Percentiles rank a stretch among this genome's conserved stretches.
Conservation (phyloP, 805 yeast genomes). For the Suhomyces xylopsoci region DNA sequence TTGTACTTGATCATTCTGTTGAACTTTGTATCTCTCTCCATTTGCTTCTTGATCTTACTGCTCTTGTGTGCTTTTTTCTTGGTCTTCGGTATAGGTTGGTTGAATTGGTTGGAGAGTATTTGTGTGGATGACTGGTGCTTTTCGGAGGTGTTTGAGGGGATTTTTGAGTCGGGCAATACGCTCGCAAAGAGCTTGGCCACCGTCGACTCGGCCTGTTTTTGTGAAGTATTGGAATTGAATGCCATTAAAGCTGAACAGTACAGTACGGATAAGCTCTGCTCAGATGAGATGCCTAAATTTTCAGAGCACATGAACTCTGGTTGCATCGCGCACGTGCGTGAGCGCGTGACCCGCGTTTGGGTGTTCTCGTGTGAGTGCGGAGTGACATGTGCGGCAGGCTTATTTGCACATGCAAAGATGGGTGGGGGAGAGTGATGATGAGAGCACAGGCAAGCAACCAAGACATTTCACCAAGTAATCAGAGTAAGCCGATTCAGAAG, state of each 20-base stretch:
- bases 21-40: constrained; percentile 30
- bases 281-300: constrained; percentile 1
- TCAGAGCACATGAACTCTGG: neutral
- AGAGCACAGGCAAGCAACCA: neutral
- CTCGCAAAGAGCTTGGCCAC: constrained; percentile 23
- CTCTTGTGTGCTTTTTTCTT: constrained; percentile 6
- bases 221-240: constrained; percentile 18
- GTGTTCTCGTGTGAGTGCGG: neutral
- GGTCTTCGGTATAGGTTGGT: constrained; percentile 4
- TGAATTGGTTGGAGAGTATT: constrained; percentile 10
- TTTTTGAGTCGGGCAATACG: constrained; percentile 16
- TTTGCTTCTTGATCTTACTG: constrained; percentile 24
- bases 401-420: neutral
- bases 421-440: neutral
- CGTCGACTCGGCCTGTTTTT: constrained; percentile 21
- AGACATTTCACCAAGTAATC: neutral
- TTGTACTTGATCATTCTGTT: constrained; percentile 36
- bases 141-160: neutral
- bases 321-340: too few species aligned
- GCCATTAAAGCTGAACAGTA: constrained; percentile 12
- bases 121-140: constrained; percentile 10
- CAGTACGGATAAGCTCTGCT: too few species aligned
- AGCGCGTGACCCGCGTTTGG: neutral
- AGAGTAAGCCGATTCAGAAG: too few species aligned
- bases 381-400: neutral